Evolutionary conservation across 306 rosid species (phyloP).

Genomic region (Chamaecrista fasciculata): DNA sequence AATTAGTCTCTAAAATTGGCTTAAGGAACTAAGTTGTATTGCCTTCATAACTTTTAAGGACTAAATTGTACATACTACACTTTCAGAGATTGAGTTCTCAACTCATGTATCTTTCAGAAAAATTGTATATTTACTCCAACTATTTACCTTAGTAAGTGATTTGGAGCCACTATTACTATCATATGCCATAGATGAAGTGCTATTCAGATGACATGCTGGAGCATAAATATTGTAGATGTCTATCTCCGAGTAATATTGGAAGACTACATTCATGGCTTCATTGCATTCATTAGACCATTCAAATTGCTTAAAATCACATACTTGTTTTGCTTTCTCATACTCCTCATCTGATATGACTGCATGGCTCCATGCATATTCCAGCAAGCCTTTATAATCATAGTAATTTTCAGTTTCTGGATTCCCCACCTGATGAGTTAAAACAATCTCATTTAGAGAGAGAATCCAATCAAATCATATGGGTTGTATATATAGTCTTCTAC

Average conservation of each 20-base stretch:
- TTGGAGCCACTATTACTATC: not conserved
- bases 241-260: conserved; percentile 43
- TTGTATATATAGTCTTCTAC: too few relatives aligned
- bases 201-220: conserved; percentile 38
- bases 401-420: conserved; percentile 53
- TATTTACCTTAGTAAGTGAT: conserved; percentile 35
- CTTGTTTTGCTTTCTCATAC: conserved; percentile 46
- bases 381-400: conserved; percentile 43
- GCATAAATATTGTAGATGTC: conserved; percentile 63
- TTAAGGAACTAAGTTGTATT: too few relatives aligned
- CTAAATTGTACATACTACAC: too few relatives aligned
- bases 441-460: not conserved
- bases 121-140: too few relatives aligned
- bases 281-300: conserved; percentile 50
- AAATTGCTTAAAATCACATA: conserved; percentile 44
- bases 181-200: conserved; percentile 27
- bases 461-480: too few relatives aligned
- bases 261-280: conserved; percentile 38
- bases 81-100: too few relatives aligned
- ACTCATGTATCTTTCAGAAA: too few relatives aligned
- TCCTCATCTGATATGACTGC: conserved; percentile 52
- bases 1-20: too few relatives aligned
- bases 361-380: conserved; percentile 69
- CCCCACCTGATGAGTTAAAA: conserved; percentile 39
- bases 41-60: too few relatives aligned